Evolutionary conservation across 768 basidiomycete species (phyloP).

Genomic region (Calocybe indica): DNA sequence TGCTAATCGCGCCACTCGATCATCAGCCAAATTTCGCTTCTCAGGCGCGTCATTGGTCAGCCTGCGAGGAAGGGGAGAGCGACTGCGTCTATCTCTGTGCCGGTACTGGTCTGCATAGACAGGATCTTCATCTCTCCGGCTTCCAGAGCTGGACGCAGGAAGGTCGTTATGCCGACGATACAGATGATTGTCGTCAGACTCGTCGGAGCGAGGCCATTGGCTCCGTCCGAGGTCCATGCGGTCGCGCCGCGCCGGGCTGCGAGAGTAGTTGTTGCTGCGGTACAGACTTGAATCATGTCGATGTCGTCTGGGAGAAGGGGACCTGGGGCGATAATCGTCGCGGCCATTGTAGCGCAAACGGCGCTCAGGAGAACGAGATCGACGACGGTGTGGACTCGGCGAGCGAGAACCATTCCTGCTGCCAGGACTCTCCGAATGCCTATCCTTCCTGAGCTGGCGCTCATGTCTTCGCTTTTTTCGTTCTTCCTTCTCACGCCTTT

Average conservation of each 20-base stretch:
- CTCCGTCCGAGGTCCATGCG: slow-evolving; percentile 20
- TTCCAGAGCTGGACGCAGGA: slow-evolving; percentile 16
- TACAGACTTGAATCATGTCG: slow-evolving; percentile 22
- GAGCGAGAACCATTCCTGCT: slow-evolving; percentile 26
- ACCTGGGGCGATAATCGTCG: background rate
- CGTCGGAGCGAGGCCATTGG: slow-evolving; percentile 44
- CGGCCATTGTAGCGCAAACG: slow-evolving; percentile 15
- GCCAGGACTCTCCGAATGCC: slow-evolving; percentile 15
- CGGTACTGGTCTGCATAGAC: no score
- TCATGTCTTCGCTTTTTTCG: slow-evolving; percentile 35
- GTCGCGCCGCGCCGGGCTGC: slow-evolving; percentile 30
- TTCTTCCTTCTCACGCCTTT: slow-evolving; percentile 43
- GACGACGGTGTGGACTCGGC: slow-evolving; percentile 38
- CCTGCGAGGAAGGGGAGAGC: slow-evolving; percentile 27
- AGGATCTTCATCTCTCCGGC: no score
- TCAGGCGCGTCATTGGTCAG: slow-evolving; percentile 13
- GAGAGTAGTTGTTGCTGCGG: slow-evolving; percentile 18
- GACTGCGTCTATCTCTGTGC: slow-evolving; percentile 24
- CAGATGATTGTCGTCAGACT: slow-evolving; percentile 39
- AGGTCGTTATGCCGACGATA: slow-evolving; percentile 20
- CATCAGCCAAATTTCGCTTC: slow-evolving; percentile 28
- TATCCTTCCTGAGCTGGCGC: slow-evolving; percentile 24
- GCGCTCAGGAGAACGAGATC: slow-evolving; percentile 39
- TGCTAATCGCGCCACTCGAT: slow-evolving; percentile 81
- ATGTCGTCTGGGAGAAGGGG: slow-evolving; percentile 12